These are phyloP conservation scores for Blepharisma japonicum DNA, from an alignment of 73 alveolate genomes.

Conservation along the genomic window DNA sequence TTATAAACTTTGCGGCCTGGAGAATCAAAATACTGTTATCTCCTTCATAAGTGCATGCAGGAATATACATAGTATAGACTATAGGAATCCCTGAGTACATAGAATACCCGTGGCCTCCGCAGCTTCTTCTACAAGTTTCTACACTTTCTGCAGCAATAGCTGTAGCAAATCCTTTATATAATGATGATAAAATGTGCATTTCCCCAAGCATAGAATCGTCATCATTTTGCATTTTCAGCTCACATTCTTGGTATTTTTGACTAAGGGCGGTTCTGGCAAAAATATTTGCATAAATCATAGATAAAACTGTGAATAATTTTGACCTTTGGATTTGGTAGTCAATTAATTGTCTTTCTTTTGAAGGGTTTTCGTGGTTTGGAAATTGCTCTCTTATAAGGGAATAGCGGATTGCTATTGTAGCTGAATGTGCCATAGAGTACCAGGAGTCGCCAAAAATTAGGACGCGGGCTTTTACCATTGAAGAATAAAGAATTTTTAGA, in stretches of 20 bases:
- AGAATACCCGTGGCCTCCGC: slow-evolving; percentile 28
- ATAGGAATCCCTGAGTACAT: slow-evolving; percentile 14
- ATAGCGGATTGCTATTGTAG: slow-evolving; percentile 69
- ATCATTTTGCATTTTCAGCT: slow-evolving; percentile 2
- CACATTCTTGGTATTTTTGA: not conserved
- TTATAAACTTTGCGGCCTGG: slow-evolving; percentile 2
- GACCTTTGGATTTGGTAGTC: slow-evolving; percentile 14
- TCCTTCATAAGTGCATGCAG: slow-evolving; percentile 20
- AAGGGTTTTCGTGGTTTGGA: slow-evolving; percentile 29
- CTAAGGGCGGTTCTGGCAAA: not conserved
- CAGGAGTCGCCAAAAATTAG: not conserved
- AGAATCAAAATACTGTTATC: slow-evolving; percentile 26
- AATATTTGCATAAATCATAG: not conserved
- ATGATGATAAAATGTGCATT: not conserved
- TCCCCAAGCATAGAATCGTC: not conserved
- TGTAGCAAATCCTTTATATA: slow-evolving; percentile 17
- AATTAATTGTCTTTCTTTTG: not conserved
- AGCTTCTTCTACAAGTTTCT: slow-evolving; percentile 30
- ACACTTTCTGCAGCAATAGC: not conserved
- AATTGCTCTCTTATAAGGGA: slow-evolving; percentile 27
- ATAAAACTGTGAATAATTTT: not conserved
- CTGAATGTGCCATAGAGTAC: slow-evolving; percentile 45
- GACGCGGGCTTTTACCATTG: not conserved
- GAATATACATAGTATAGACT: not conserved
- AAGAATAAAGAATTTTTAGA: slow-evolving; percentile 1